Percentiles rank a stretch among this genome's conserved stretches.
Evolutionary conservation across 495 filamentous ascomycete genomes (phyloP).

Genomic region (Penicillium lividum): DNA sequence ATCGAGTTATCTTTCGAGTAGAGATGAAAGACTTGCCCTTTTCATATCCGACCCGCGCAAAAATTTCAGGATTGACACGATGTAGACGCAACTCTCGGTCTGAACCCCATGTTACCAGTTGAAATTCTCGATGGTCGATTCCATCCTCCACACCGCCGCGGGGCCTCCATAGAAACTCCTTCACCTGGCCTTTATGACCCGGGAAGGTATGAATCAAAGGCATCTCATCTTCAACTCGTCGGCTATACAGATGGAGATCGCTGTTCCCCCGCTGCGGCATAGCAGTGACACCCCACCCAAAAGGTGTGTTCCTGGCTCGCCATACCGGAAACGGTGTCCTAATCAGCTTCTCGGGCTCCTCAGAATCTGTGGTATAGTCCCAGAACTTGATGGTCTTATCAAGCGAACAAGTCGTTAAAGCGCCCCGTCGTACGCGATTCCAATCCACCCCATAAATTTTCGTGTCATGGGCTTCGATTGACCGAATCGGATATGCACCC

Average conservation of each 20-base stretch:
- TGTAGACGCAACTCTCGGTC: slow-evolving; percentile 83
- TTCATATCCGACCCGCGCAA: slow-evolving; percentile 74
- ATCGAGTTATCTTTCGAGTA: slow-evolving; percentile 73
- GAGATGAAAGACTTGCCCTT: slow-evolving; percentile 65
- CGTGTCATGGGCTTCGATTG: slow-evolving; percentile 86
- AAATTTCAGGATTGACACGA: slow-evolving; percentile 61
- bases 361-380: slow-evolving; percentile 69
- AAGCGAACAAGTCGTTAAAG: slow-evolving; percentile 82
- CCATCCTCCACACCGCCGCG: slow-evolving; percentile 69
- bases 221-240: slow-evolving; percentile 52
- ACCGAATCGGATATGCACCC: slow-evolving; percentile 73
- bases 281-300: slow-evolving; percentile 81
- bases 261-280: slow-evolving; percentile 90
- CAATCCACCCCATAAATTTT: slow-evolving; percentile 97
- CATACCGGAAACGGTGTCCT: slow-evolving; percentile 84
- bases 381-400: slow-evolving; percentile 95
- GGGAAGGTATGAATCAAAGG: slow-evolving; percentile 70
- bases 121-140: slow-evolving; percentile 88
- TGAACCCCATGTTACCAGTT: slow-evolving; percentile 89
- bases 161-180: slow-evolving; percentile 90
- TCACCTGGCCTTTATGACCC: slow-evolving; percentile 82
- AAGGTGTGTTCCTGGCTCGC: slow-evolving; percentile 92
- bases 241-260: slow-evolving; percentile 83
- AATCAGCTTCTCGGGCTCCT: slow-evolving; percentile 72
- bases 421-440: slow-evolving; percentile 72